Evolutionary conservation across 108 stramenopile genomes (phyloP).

Genomic region (Chaetoceros tenuissimus): DNA sequence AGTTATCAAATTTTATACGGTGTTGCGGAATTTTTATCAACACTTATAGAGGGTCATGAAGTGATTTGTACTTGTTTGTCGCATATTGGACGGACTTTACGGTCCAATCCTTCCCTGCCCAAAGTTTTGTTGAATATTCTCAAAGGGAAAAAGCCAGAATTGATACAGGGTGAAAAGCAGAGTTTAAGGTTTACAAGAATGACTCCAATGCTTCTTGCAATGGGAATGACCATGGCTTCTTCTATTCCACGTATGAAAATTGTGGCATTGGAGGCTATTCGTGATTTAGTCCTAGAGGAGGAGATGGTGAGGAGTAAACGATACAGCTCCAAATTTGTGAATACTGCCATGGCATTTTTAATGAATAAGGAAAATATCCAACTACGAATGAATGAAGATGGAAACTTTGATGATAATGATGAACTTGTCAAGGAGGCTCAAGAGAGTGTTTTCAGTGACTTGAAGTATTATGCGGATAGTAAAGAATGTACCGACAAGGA

Average conservation of each 20-base stretch:
- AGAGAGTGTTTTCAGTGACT: conserved; percentile 8
- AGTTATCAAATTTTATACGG: not conserved
- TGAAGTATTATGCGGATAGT: not conserved
- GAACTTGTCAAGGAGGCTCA: conserved; percentile 22
- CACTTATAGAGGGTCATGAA: not conserved
- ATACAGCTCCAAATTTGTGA: conserved; percentile 8
- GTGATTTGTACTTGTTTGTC: not conserved
- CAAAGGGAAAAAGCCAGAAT: not conserved
- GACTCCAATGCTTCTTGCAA: conserved; percentile 29
- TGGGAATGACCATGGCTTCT: conserved; percentile 30
- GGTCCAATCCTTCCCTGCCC: not conserved
- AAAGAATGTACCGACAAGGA: conserved; percentile 1
- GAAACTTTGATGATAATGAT: conserved; percentile 26
- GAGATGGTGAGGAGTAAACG: conserved; percentile 15
- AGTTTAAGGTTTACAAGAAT: conserved; percentile 17
- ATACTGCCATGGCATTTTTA: not conserved
- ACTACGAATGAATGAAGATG: not conserved
- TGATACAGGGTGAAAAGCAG: not conserved
- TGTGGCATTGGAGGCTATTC: conserved; percentile 12
- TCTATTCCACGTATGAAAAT: conserved; percentile 29
- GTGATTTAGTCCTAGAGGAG: conserved; percentile 32
- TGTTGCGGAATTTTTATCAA: not conserved
- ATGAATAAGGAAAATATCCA: not conserved
- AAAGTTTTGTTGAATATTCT: not conserved
- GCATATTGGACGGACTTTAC: not conserved